Evolutionary conservation across 208 protist genomes (phyloP), one percentile per base, ranked within the genome.

Genomic region (Herpetomonas samuelpessoai): DNA sequence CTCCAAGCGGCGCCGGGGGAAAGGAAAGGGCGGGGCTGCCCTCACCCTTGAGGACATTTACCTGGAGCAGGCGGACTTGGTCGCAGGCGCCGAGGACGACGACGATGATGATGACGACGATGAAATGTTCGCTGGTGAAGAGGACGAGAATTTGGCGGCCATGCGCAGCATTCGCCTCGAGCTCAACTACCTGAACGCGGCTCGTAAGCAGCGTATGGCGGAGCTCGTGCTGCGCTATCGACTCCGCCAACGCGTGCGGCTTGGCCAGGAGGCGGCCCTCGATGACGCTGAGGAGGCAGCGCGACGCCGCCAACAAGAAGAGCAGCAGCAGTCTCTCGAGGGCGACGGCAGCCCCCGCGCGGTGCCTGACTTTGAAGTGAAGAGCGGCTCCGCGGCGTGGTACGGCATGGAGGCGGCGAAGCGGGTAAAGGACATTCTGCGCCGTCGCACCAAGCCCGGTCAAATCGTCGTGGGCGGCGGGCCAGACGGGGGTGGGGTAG

Each of bases 391-490:
- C 9, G 57, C 82, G 18, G 76, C 64, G 25, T 83, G 77, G 82
- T 89, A 89, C 60, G 82, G 82, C 44, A 89, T 89, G 78, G 75
- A 84, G 60, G 78, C 82, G 7, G 69, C 78, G 38, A 79, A 80
- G 54, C 82, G 82, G 10, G 78, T 89, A n/a, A 75, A 75, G 25
- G 62, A 81, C 54, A 89, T 89, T 50, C 62, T 89, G 29, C 78
- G 75, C 22, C 77, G 82, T 18, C 60, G 72, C 41, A 63, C 60
- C 16, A 64, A 68, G 26, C 70, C 69, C 0, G 82, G 85, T 45
- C 82, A 89, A 55, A 66, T 89, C 38, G 74, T 89, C 47, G 48
- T 89, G 9, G 70, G 65, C 26, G 77, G 76, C 38, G 76, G 72
- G 18, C 73, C 78, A 10, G 58, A 68, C 41, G 78, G 78, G 22